A percentile compares a stretch with the other conserved stretches of the same genome.
Evolutionary conservation across 2,329 filamentous ascomycete genomes (phyloP).

Genomic region (Verticillium isaacii): DNA sequence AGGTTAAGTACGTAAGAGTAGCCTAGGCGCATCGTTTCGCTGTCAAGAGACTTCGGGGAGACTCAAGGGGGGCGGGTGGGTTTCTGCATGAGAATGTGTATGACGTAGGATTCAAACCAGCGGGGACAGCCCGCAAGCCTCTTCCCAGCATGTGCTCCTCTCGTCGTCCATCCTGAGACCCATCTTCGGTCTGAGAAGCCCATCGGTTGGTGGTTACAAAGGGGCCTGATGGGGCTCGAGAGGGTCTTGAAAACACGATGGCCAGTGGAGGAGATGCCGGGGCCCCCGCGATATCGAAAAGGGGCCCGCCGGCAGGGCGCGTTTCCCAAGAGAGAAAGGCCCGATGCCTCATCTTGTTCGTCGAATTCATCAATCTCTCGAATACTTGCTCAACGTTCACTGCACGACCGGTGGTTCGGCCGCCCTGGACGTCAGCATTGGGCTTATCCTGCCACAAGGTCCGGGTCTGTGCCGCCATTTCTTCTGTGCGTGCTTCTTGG

Average conservation of each 20-base stretch:
- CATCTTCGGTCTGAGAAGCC: neutral
- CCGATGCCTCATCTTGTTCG: neutral
- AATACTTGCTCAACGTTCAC: neutral
- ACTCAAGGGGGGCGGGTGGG: neutral
- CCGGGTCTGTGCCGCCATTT: neutral
- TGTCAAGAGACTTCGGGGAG: neutral
- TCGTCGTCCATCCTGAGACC: neutral
- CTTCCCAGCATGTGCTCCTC: neutral
- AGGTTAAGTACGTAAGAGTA: conserved; percentile 1
- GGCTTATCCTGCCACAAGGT: neutral
- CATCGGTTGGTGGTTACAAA: neutral
- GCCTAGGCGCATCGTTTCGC: neutral
- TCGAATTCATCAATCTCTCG: neutral
- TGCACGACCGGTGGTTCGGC: neutral
- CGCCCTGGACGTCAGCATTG: neutral
- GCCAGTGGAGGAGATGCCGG: neutral
- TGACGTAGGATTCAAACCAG: neutral
- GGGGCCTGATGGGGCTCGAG: neutral
- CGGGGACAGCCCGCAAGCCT: neutral
- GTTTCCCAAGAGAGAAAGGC: neutral
- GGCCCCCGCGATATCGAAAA: neutral
- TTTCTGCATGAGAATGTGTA: neutral
- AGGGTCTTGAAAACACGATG: neutral
- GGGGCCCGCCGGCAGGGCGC: neutral
- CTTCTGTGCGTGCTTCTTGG: neutral